A percentile compares a stretch with the other conserved stretches of the same genome.
Conservation (phyloP, 1,139 yeast species). For the Yamadazyma oceani region DNA sequence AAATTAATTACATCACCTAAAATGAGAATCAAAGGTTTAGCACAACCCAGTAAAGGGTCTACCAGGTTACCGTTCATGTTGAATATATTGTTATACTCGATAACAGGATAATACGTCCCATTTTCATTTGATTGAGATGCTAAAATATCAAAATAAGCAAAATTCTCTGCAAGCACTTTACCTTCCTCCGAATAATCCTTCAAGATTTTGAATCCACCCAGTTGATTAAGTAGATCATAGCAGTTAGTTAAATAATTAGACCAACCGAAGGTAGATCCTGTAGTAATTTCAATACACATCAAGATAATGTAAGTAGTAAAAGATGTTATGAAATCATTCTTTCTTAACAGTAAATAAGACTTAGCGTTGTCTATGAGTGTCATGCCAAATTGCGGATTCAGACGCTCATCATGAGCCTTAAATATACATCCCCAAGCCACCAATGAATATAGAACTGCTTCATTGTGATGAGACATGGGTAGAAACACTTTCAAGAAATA, state of each 20-base stretch:
- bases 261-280: conserved; percentile 35
- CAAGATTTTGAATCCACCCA: conserved; percentile 27
- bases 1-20: conserved; percentile 11
- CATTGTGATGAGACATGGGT: conserved; percentile 30
- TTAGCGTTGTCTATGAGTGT: conserved; percentile 5
- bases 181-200: conserved; percentile 23
- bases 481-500: conserved; percentile 30
- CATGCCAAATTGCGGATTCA: conserved; percentile 11
- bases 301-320: conserved; percentile 30
- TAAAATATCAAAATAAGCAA: conserved; percentile 26
- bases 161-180: conserved; percentile 14
- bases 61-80: conserved; percentile 1
- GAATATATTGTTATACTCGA: conserved; percentile 16
- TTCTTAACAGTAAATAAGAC: conserved; percentile 3
- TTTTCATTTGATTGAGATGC: conserved; percentile 28
- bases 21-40: conserved; percentile 10
- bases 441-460: conserved; percentile 26
- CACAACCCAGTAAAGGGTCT: conserved; percentile 13
- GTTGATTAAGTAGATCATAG: conserved; percentile 27
- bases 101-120: conserved; percentile 24
- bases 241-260: conserved; percentile 27
- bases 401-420: conserved; percentile 18
- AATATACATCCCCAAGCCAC: conserved; percentile 23
- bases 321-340: conserved; percentile 21
- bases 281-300: conserved; percentile 33